Evolutionary conservation across 2,329 filamentous ascomycete species (phyloP), one percentile per base, ranked within the genome.

Genomic region (Exophiala sideris): DNA sequence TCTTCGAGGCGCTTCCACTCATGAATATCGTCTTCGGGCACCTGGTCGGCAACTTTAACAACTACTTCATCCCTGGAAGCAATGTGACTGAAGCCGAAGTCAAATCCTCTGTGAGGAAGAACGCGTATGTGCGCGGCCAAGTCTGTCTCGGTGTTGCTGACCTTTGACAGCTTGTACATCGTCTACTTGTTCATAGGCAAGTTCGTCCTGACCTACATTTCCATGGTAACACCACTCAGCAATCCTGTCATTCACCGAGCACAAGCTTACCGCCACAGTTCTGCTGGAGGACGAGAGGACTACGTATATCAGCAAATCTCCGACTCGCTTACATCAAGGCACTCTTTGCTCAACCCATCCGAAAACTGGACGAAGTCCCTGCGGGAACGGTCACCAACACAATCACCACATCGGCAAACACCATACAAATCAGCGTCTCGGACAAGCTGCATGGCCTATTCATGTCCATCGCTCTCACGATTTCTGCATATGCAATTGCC

Each of bases 11-110:
- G 11, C 45, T 64, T 9, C 62, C 62, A 9, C 60, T 81, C 33
- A 83, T 85, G 79, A 80, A 82, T 35, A 70, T 85, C 36, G 71
- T 84, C 5, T 82, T 84, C 64, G 81, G 81, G 60, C 68, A 69
- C 35, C 74, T 79, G 33, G 75, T 83, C 42, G 78, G 79, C 6
- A 70, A 76, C 7, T 84, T 85, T 61, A 81, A 77, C 48, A 68
- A 71, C n/a, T 86, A 84, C 64, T 79, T 79, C 73, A 35, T 69
- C 65, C 75, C 75, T 45, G 67, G 20, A 62, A 74, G 73, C 2
- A 55, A 57, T 3, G 65, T 75, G 33, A 76, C 72, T 1, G 71
- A 77, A 16, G 70, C 69, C 1, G 65, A 74, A 6, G 85, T 84
- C 63, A 74, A 77, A 47, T 62, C 69, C 2, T 66, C 75, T n/a